phyloP scores from a whole-genome alignment of 306 rosid genomes.

The Medicago lupulina region DNA sequence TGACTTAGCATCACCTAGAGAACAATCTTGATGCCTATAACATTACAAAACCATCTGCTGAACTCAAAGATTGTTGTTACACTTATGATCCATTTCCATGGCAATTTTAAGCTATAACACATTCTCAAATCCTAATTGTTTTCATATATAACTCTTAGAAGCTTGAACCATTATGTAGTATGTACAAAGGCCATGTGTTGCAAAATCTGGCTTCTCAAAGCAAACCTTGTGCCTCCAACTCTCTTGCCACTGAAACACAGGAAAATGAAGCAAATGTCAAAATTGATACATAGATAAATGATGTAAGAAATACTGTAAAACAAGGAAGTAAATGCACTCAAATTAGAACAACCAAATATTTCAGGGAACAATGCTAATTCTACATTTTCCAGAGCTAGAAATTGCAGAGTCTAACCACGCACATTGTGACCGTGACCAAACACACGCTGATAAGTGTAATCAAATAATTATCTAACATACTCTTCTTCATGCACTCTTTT shows the following conservation, averaged over 20 bases:
- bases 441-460: no score
- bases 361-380: no score
- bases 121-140: constrained; percentile 31
- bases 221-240: constrained; percentile 56
- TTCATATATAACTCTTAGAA: constrained; percentile 20
- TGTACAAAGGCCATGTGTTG: constrained; percentile 41
- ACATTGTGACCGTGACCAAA: no score
- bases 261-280: constrained; percentile 1
- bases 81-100: constrained; percentile 17
- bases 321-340: no score
- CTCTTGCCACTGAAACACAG: constrained; percentile 63
- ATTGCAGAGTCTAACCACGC: no score
- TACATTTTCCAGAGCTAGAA: no score
- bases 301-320: not conserved
- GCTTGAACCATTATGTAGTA: constrained; percentile 28
- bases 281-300: constrained; percentile 1
- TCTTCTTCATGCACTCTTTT: no score
- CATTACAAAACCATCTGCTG: constrained; percentile 42
- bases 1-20: not conserved
- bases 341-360: no score
- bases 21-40: constrained; percentile 26
- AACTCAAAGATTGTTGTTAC: constrained; percentile 19
- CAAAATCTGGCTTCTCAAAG: constrained; percentile 52
- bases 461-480: no score
- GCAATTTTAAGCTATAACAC: not conserved